Evolutionary conservation across 2,329 filamentous ascomycete species (phyloP).

Genomic region (Penicillium sp.): DNA sequence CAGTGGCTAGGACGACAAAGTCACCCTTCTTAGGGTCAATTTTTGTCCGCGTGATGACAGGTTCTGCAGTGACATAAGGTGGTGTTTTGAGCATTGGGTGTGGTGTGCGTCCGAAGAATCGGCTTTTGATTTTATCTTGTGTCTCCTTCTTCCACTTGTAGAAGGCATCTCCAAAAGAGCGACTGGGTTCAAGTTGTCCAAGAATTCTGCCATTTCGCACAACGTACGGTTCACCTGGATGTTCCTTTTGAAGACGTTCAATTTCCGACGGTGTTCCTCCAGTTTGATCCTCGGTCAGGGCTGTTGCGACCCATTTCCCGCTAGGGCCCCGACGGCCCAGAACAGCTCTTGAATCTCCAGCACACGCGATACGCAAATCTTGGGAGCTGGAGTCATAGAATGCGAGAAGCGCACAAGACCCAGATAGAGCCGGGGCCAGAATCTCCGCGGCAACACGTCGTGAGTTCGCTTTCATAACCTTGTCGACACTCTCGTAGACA

Average conservation of each 20-base stretch:
- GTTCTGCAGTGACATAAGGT: conserved; percentile 95
- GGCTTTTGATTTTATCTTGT: conserved; percentile 73
- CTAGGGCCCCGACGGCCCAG: conserved; percentile 71
- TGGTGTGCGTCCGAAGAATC: conserved; percentile 82
- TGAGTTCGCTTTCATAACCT: conserved; percentile 82
- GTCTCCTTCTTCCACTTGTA: conserved; percentile 95
- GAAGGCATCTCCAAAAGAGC: conserved; percentile 91
- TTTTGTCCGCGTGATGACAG: conserved; percentile 87
- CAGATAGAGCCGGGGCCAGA: conserved; percentile 86
- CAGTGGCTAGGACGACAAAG: conserved; percentile 93
- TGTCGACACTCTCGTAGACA: conserved; percentile 85
- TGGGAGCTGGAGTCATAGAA: conserved; percentile 92
- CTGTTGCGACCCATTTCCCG: conserved; percentile 89
- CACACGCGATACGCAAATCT: conserved; percentile 87
- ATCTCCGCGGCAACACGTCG: conserved; percentile 89
- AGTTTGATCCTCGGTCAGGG: conserved; percentile 90
- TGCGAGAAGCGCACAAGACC: conserved; percentile 92
- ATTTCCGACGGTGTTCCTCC: conserved; percentile 83
- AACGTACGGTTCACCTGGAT: conserved; percentile 85
- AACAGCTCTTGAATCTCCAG: conserved; percentile 92
- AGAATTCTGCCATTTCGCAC: conserved; percentile 85
- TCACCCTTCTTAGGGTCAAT: conserved; percentile 86
- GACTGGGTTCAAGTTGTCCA: conserved; percentile 84
- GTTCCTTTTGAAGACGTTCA: conserved; percentile 74
- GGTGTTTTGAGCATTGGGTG: conserved; percentile 79